These are phyloP conservation scores for Middelhovenomyces tepae DNA, from an alignment of 805 yeast genomes.

Conservation along the genomic window DNA sequence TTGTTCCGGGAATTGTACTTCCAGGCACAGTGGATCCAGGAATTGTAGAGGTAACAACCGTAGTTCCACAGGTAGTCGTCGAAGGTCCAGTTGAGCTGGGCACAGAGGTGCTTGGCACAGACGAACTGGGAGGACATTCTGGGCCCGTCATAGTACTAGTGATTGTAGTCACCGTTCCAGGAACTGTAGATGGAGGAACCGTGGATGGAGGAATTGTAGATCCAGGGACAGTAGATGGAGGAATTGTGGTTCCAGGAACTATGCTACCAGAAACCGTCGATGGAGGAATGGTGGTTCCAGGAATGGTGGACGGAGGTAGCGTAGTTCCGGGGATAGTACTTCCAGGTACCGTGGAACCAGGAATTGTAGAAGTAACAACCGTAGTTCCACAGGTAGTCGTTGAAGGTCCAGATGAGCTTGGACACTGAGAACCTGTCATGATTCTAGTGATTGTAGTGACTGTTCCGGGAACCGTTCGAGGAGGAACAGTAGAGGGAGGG, in stretches of 20 bases:
- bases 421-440: not conserved
- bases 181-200: not conserved
- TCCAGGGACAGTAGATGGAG: not conserved
- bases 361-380: not conserved
- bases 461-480: not conserved
- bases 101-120: too few relatives aligned
- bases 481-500: not conserved
- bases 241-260: not conserved
- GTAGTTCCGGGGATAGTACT: not conserved
- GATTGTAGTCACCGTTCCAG: not conserved
- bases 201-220: not conserved
- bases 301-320: not conserved
- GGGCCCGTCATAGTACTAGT: too few relatives aligned
- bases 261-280: not conserved
- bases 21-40: not conserved
- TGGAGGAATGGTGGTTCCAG: slow-evolving; percentile 1
- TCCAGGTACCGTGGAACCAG: not conserved
- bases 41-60: not conserved
- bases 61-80: not conserved
- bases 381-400: too few relatives aligned
- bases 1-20: not conserved
- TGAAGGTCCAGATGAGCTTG: not conserved
- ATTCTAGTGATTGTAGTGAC: not conserved
- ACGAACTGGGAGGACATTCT: too few relatives aligned
- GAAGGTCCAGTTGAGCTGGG: not conserved